These are phyloP conservation scores for Leucogyrophana mollusca DNA, from an alignment of 768 basidiomycete species.

Conservation along the genomic window DNA sequence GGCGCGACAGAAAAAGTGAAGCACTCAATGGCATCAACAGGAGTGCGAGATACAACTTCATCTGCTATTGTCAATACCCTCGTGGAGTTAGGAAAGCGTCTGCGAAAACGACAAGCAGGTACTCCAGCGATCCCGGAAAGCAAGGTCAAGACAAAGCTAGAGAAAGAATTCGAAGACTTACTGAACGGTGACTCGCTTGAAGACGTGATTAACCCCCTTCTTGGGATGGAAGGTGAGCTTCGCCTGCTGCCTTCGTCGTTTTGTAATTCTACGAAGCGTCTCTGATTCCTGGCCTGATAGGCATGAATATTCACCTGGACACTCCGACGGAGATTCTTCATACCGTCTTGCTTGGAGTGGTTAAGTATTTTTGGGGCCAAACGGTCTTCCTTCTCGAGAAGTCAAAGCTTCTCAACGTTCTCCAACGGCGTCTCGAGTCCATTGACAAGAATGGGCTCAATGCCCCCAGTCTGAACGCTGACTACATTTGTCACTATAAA, in stretches of 20 bases:
- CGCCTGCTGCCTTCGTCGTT: too few species aligned
- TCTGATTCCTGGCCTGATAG: too few species aligned
- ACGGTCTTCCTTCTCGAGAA: constrained; percentile 4
- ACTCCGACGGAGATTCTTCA: constrained; percentile 23
- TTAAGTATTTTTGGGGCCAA: constrained; percentile 23
- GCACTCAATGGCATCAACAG: neutral
- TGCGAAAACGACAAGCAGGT: neutral
- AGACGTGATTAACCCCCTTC: constrained; percentile 3
- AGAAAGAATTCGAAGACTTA: constrained; percentile 1
- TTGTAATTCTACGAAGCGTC: too few species aligned
- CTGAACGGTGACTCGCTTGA: neutral
- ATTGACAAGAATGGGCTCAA: constrained; percentile 13
- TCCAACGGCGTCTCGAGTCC: constrained; percentile 4
- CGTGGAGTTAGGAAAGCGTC: constrained; percentile 3
- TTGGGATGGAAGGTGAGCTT: constrained; percentile 2
- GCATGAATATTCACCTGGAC: constrained; percentile 16
- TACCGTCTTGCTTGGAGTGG: constrained; percentile 17
- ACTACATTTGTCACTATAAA: constrained; percentile 18
- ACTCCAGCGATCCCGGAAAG: neutral
- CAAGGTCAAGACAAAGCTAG: neutral
- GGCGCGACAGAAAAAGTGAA: constrained; percentile 6
- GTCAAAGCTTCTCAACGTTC: constrained; percentile 2
- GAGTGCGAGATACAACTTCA: neutral
- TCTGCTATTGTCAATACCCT: neutral
- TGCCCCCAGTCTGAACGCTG: constrained; percentile 4